Evolutionary conservation across 1,284 basidiomycete species (phyloP).

Genomic region (Ceratorhiza oryzae-sativae): DNA sequence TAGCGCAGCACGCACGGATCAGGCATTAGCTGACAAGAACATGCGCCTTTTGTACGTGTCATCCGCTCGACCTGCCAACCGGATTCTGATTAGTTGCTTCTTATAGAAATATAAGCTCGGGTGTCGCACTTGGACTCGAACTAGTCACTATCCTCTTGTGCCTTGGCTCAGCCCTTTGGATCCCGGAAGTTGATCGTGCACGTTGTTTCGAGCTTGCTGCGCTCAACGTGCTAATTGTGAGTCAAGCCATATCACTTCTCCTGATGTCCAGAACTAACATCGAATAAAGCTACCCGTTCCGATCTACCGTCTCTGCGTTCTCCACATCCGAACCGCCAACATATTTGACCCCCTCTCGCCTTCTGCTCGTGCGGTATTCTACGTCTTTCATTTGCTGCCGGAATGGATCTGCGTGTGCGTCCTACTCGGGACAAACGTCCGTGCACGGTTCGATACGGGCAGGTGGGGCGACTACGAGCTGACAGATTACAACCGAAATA

Average conservation of each 20-base stretch:
- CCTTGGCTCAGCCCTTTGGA: neutral
- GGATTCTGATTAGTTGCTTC: neutral
- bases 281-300: constrained; percentile 12
- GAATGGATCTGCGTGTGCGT: constrained; percentile 34
- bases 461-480: constrained; percentile 35
- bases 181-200: constrained; percentile 20
- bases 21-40: constrained; percentile 17
- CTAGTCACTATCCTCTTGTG: neutral
- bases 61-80: neutral
- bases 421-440: constrained; percentile 31
- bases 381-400: constrained; percentile 15
- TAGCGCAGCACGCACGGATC: constrained; percentile 11
- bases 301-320: constrained; percentile 35
- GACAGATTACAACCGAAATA: neutral
- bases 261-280: neutral
- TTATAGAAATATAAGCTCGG: constrained; percentile 18
- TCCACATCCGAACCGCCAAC: constrained; percentile 21
- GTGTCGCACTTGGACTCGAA: constrained; percentile 11
- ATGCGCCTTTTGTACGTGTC: constrained; percentile 9
- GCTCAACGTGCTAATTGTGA: constrained; percentile 2
- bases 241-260: neutral
- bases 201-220: constrained; percentile 32
- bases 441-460: constrained; percentile 19
- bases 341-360: constrained; percentile 12
- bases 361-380: constrained; percentile 21